A percentile compares a stretch with the other conserved stretches of the same genome.
Conservation (phyloP, 352 stramenopile species). For the Globisporangium spiculum region DNA sequence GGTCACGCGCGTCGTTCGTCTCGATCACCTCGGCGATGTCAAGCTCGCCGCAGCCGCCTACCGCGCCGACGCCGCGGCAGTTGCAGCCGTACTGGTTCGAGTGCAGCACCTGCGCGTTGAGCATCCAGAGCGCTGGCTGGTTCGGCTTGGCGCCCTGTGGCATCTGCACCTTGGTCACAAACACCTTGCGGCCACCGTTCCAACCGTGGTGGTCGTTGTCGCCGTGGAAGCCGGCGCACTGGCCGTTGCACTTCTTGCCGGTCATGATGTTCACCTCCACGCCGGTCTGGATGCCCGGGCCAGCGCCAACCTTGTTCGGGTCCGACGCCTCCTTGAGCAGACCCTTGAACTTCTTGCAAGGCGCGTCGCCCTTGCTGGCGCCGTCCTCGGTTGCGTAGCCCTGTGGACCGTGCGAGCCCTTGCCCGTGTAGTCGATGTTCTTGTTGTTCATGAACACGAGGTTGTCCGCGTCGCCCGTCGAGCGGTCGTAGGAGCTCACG, state of each 20-base stretch:
- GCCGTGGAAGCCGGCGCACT: slow-evolving; percentile 18
- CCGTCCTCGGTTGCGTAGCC: slow-evolving; percentile 17
- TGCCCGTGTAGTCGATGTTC: slow-evolving; percentile 23
- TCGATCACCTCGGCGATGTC: slow-evolving; percentile 73
- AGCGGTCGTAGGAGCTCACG: slow-evolving; percentile 3
- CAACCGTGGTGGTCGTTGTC: slow-evolving; percentile 22
- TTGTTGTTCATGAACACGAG: slow-evolving; percentile 29
- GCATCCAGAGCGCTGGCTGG: slow-evolving; percentile 70
- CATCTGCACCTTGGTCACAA: slow-evolving; percentile 30
- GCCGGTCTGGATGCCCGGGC: slow-evolving; percentile 21
- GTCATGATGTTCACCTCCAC: slow-evolving; percentile 32
- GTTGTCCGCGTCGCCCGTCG: slow-evolving; percentile 14
- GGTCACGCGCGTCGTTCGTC: slow-evolving; percentile 35
- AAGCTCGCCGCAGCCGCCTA: slow-evolving; percentile 66
- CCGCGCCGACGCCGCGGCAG: slow-evolving; percentile 49
- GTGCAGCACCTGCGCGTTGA: slow-evolving; percentile 67
- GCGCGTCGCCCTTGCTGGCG: background rate
- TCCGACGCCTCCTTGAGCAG: slow-evolving; percentile 17
- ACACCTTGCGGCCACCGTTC: slow-evolving; percentile 24
- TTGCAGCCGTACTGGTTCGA: slow-evolving; percentile 75
- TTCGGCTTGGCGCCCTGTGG: slow-evolving; percentile 28
- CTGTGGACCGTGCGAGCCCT: slow-evolving; percentile 19
- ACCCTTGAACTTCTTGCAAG: slow-evolving; percentile 14
- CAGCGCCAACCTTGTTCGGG: slow-evolving; percentile 10
- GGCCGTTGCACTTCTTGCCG: slow-evolving; percentile 9